phyloP scores from a whole-genome alignment of 176 grass and related monocot genomes.

The Eleusine coracana region DNA sequence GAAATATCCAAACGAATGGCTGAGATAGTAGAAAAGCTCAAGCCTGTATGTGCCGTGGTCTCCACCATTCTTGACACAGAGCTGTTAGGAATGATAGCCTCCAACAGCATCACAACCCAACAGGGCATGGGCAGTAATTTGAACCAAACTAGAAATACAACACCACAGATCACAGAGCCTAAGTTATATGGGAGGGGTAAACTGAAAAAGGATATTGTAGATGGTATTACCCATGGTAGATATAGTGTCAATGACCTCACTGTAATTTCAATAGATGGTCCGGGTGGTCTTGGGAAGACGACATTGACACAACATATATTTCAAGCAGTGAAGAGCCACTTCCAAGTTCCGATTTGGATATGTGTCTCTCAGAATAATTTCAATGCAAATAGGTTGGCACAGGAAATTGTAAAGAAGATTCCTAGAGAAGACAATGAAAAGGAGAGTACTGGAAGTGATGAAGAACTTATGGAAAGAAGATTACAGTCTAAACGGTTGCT shows the following conservation, averaged over 20 bases:
- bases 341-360: conserved; percentile 28
- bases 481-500: neutral
- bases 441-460: neutral
- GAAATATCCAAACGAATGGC: neutral
- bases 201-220: neutral
- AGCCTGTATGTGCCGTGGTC: neutral
- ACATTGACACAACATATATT: conserved; percentile 45
- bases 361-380: conserved; percentile 37
- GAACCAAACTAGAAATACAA: neutral
- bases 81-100: neutral
- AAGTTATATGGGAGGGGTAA: conserved; percentile 30
- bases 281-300: conserved; percentile 51
- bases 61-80: conserved; percentile 9
- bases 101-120: neutral
- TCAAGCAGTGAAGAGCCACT: neutral
- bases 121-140: neutral
- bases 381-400: neutral
- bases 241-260: neutral
- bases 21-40: neutral
- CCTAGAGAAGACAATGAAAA: neutral
- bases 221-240: neutral
- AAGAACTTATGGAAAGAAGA: conserved; percentile 4
- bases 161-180: neutral
- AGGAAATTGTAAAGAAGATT: neutral
- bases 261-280: conserved; percentile 44